phyloP scores from a whole-genome alignment of 352 stramenopile species.

The Globisporangium rhizosaccharum region DNA sequence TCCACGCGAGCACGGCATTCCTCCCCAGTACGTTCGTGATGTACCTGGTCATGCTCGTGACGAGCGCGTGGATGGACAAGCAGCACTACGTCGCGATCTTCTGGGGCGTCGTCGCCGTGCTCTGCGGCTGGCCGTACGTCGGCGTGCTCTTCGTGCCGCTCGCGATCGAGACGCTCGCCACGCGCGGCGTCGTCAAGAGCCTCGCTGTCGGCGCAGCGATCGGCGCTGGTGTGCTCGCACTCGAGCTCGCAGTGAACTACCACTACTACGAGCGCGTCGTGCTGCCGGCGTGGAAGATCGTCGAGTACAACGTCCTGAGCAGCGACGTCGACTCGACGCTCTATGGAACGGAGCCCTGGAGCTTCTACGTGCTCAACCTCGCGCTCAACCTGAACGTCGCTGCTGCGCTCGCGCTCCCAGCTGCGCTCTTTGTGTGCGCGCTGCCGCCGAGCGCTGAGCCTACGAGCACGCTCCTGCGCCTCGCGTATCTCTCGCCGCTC shows the following conservation, averaged over 20 bases:
- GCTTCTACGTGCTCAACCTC: conserved; percentile 96
- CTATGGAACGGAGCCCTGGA: conserved; percentile 94
- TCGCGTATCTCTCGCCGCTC: conserved; percentile 54
- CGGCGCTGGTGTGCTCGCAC: conserved; percentile 51
- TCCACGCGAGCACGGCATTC: conserved; percentile 89
- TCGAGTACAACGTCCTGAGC: conserved; percentile 94
- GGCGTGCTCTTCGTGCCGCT: conserved; percentile 95
- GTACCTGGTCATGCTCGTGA: conserved; percentile 78
- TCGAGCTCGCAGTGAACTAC: conserved; percentile 86
- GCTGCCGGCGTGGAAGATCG: conserved; percentile 91
- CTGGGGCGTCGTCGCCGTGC: conserved; percentile 86
- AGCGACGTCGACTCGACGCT: conserved; percentile 92
- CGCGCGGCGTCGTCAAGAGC: conserved; percentile 43
- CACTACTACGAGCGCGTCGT: conserved; percentile 67
- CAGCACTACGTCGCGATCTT: conserved; percentile 72
- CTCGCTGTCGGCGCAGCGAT: conserved; percentile 54
- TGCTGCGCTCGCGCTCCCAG: conserved; percentile 55
- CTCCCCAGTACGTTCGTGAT: conserved; percentile 92
- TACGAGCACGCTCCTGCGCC: conserved; percentile 22
- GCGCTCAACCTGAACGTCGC: conserved; percentile 94
- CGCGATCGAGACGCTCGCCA: conserved; percentile 71
- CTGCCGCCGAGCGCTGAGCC: conserved; percentile 27
- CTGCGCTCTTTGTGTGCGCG: conserved; percentile 26
- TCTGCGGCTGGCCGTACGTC: conserved; percentile 97
- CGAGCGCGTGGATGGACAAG: conserved; percentile 73